A percentile compares a stretch with the other conserved stretches of the same genome.
Evolutionary conservation across 78 protist species (phyloP).

Genomic region (Dictyostelium capitatum): DNA sequence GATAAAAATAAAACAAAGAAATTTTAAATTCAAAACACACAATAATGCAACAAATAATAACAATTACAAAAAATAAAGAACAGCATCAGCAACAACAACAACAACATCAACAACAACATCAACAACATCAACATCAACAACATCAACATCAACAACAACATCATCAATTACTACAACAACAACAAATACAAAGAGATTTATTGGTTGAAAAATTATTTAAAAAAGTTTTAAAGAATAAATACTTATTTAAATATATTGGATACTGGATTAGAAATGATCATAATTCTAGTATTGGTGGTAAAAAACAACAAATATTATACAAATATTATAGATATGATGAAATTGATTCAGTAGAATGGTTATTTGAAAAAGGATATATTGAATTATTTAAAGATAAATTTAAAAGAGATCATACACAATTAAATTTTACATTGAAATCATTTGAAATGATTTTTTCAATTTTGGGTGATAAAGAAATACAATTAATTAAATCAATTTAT

Average conservation of each 20-base stretch:
- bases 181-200: neutral
- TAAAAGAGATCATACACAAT: neutral
- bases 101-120: neutral
- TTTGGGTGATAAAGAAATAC: neutral
- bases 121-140: neutral
- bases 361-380: neutral
- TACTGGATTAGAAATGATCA: conserved; percentile 1
- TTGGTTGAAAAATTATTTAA: neutral
- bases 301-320: neutral
- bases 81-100: too few relatives aligned
- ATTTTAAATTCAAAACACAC: neutral
- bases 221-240: neutral
- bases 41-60: neutral
- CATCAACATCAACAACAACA: neutral
- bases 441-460: neutral
- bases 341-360: neutral
- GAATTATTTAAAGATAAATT: neutral
- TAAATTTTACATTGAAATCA: neutral
- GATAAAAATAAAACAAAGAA: neutral
- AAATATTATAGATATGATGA: conserved; percentile 11
- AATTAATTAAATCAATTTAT: neutral
- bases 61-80: neutral
- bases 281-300: neutral
- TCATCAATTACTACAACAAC: neutral
- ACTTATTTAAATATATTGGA: neutral